Percentiles rank a stretch among this genome's conserved stretches.
These are phyloP conservation scores for Candida pseudoglaebosa DNA, from an alignment of 805 yeast genomes.

Conservation along the genomic window DNA sequence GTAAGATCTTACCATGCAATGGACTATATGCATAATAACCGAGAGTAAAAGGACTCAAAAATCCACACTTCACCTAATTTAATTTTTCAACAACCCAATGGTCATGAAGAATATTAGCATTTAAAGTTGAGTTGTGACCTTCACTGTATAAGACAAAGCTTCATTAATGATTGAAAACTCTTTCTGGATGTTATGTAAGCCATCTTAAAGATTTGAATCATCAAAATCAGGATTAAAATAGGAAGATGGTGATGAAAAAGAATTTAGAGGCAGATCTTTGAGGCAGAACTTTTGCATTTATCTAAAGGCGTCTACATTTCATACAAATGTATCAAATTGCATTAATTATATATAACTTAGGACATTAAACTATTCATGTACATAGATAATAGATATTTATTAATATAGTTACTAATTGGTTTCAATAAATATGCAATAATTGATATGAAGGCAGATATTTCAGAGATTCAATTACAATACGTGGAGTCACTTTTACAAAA, in stretches of 20 bases:
- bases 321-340: no score
- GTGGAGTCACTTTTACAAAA: no score
- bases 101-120: not conserved
- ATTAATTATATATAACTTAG: not conserved
- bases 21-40: not conserved
- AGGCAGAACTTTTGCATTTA: not conserved
- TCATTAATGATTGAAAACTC: no score
- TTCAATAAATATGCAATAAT: no score
- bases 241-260: not conserved
- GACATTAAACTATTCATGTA: not conserved
- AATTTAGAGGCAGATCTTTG: not conserved
- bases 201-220: no score
- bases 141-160: no score
- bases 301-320: no score
- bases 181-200: no score
- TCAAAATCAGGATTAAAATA: no score
- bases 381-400: not conserved
- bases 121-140: not conserved
- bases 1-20: slow-evolving; percentile 22
- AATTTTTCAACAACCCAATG: no score
- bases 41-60: not conserved
- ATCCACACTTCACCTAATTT: not conserved
- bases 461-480: no score
- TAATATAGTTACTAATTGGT: not conserved
- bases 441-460: no score